Evolutionary conservation across 208 protist species (phyloP).

Genomic region (Spongospora subterranea): DNA sequence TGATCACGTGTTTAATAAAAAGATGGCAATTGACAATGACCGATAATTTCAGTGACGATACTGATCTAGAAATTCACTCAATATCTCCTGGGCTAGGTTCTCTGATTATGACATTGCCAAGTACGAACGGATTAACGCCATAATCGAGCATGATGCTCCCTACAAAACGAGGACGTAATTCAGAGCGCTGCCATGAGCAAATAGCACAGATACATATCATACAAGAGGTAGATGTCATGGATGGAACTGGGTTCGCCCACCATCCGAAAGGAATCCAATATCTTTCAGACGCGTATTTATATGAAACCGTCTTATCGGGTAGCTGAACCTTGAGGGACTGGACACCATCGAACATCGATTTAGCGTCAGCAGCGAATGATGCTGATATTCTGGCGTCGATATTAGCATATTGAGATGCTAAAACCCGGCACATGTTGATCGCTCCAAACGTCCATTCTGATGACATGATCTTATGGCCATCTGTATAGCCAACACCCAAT

Average conservation of each 20-base stretch:
- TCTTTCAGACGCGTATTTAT: slow-evolving; percentile 5
- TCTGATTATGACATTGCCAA: too few relatives aligned
- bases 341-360: slow-evolving; percentile 18
- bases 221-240: background rate
- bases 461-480: slow-evolving; percentile 14
- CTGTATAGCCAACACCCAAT: slow-evolving; percentile 36
- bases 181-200: background rate
- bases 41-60: too few relatives aligned
- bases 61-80: too few relatives aligned
- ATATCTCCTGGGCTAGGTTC: too few relatives aligned
- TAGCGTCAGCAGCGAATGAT: background rate
- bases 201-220: background rate
- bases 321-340: background rate
- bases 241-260: slow-evolving; percentile 54
- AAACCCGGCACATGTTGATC: slow-evolving; percentile 42
- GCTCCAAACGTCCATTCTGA: slow-evolving; percentile 39
- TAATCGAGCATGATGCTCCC: background rate
- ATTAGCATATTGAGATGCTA: background rate
- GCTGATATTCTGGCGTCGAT: background rate
- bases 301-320: background rate
- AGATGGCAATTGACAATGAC: too few relatives aligned
- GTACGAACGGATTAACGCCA: background rate
- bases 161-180: too few relatives aligned
- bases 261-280: slow-evolving; percentile 49
- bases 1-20: too few relatives aligned